These are phyloP conservation scores for Ambrosia hybrid DNA, from an alignment of 140 eudicot genomes.

Conservation along the genomic window DNA sequence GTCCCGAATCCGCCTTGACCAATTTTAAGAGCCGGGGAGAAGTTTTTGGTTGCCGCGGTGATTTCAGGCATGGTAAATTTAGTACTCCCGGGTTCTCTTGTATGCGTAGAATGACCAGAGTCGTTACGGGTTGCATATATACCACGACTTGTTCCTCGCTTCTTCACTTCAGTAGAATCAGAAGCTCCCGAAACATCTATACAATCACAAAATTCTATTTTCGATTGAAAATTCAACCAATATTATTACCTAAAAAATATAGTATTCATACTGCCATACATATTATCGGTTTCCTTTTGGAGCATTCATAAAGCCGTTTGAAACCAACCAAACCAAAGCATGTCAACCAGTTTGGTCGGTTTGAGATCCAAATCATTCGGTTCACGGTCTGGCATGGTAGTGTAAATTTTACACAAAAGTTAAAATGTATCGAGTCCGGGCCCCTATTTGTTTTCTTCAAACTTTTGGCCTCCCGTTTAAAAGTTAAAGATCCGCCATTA, in stretches of 20 bases:
- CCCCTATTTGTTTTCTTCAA: no score
- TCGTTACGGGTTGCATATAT: constrained; percentile 47
- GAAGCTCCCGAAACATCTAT: constrained; percentile 50
- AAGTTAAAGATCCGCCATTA: no score
- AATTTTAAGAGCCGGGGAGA: constrained; percentile 70
- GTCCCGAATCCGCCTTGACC: constrained; percentile 99
- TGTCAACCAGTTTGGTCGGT: not conserved
- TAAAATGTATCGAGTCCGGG: no score
- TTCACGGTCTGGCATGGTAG: no score
- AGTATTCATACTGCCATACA: no score
- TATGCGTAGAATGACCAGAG: constrained; percentile 32
- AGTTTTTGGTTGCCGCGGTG: constrained; percentile 66
- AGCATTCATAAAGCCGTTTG: not conserved
- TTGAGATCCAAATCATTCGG: no score
- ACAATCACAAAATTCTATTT: constrained; percentile 9
- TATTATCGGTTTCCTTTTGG: no score
- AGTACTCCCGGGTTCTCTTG: constrained; percentile 51
- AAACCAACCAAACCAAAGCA: not conserved
- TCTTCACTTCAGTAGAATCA: constrained; percentile 43
- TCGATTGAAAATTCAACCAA: no score
- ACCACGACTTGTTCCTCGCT: constrained; percentile 33
- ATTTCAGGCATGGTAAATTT: constrained; percentile 71
- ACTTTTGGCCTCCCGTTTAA: no score
- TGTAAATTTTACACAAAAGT: no score
- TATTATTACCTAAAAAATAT: no score